Evolutionary conservation across 1,284 basidiomycete genomes (phyloP), one percentile per base, ranked within the genome.

Genomic region (Phellopilus nigrolimitatus): DNA sequence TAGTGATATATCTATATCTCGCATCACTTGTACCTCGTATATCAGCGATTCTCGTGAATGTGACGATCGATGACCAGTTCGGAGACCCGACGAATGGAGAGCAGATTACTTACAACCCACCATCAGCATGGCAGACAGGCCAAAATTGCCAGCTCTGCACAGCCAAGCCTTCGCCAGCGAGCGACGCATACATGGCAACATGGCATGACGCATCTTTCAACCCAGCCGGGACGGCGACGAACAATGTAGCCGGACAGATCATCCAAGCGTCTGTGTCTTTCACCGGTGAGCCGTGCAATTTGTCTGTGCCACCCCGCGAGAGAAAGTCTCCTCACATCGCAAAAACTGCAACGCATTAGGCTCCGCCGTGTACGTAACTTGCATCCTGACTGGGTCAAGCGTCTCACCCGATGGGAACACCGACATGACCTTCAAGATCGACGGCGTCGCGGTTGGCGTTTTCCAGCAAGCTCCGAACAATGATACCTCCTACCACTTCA

Each of bases 181-280:
- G 30, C 7, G 40, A 49, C 17, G 51, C 53, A 4, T 51, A 19
- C 19, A 8, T 49, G 25, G 43, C 37, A 10, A 50, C 53, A 10
- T 55, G 53, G 53, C 31, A 28, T 22, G 49, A 55, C 19, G 31
- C 48, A 12, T 46, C 48, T 9, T 55, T 50, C 37, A 43, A 55
- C 21, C 46, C 43, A 13, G 19, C 17, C 4, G 49, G 42, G 9
- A 36, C 42, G 5, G 21, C 19, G 10, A 30, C 38, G 2, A 53
- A 42, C 28, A 47, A 15, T n/a, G 50, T 45, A 8, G 22, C 43
- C 15, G 50, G 50, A 7, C 41, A 49, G 17, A 54, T 55, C 25
- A 41, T 50, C 5, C 19, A 24, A 17, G 53, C 53, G 4, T 46
- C 48, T 5, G 41, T 33, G 8, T 27, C 34, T 8, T 55, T 55